phyloP scores from a whole-genome alignment of 1,284 basidiomycete genomes.

The Moniliella sp. region DNA sequence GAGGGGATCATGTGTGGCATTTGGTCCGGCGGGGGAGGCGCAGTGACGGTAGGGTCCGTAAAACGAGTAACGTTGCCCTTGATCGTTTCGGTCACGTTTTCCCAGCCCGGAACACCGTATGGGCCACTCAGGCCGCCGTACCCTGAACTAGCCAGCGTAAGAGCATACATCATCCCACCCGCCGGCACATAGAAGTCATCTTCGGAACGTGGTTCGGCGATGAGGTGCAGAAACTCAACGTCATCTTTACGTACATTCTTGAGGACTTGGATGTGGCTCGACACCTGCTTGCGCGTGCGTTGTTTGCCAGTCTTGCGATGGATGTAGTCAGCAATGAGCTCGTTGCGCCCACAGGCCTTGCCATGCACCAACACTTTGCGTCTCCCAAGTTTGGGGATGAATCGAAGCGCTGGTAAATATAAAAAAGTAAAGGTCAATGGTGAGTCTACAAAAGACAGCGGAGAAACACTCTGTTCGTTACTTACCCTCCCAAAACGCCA shows the following conservation, averaged over 20 bases:
- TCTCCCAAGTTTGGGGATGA: conserved; percentile 37
- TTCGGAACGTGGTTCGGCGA: conserved; percentile 25
- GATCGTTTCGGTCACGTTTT: too few relatives aligned
- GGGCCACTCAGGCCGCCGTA: conserved; percentile 21
- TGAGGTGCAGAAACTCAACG: conserved; percentile 30
- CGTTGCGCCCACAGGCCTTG: conserved; percentile 39
- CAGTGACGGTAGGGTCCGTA: too few relatives aligned
- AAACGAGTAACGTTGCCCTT: too few relatives aligned
- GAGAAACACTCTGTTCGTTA: neutral
- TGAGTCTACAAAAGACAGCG: too few relatives aligned
- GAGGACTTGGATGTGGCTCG: conserved; percentile 34
- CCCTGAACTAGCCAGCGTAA: conserved; percentile 25
- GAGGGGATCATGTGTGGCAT: conserved; percentile 27
- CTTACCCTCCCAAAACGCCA: conserved; percentile 35
- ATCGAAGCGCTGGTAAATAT: conserved; percentile 35
- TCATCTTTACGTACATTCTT: conserved; percentile 33
- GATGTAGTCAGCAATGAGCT: conserved; percentile 40
- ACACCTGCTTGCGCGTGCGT: conserved; percentile 32
- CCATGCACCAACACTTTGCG: conserved; percentile 38
- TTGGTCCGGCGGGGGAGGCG: too few relatives aligned
- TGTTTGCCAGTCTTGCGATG: conserved; percentile 35
- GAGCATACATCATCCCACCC: conserved; percentile 33
- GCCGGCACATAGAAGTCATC: conserved; percentile 33
- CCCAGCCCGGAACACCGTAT: too few relatives aligned
- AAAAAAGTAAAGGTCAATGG: too few relatives aligned